Percentiles rank a stretch among this genome's conserved stretches.
Evolutionary conservation across 441 rosid species (phyloP).

Genomic region (Euphorbia celastroides): DNA sequence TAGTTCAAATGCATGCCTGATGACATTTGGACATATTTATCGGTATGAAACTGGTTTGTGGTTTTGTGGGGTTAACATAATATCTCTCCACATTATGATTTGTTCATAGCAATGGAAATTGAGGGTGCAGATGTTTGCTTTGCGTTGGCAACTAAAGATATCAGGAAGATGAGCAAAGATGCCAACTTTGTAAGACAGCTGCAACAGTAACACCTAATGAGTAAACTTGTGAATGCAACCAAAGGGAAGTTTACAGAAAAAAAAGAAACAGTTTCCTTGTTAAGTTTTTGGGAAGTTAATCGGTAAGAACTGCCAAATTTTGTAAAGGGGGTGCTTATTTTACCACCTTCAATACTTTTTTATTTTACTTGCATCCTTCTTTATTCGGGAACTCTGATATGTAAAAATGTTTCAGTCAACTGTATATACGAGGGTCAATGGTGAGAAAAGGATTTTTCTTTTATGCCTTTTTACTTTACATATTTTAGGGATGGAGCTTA

Average conservation of each 20-base stretch:
- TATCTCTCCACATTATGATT: not conserved
- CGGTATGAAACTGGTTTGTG: constrained; percentile 11
- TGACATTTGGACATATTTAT: constrained; percentile 5
- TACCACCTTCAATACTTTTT: not conserved
- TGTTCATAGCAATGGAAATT: not conserved
- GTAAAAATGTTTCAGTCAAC: not conserved
- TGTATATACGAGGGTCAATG: too few relatives aligned
- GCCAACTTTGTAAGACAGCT: not conserved
- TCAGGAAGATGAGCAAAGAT: not conserved
- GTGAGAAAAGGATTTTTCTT: too few relatives aligned
- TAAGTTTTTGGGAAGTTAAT: not conserved
- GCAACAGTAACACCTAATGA: not conserved
- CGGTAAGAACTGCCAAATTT: not conserved
- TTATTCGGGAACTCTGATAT: not conserved
- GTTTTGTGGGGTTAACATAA: not conserved
- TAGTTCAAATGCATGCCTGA: not conserved
- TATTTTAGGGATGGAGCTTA: too few relatives aligned
- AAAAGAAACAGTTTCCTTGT: not conserved
- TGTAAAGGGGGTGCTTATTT: not conserved
- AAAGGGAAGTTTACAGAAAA: not conserved
- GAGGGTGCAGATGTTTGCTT: constrained; percentile 6
- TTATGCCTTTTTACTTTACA: too few relatives aligned
- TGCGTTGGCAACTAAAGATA: constrained; percentile 2
- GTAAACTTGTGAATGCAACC: not conserved
- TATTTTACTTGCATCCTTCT: not conserved